Evolutionary conservation across 345 rosid species (phyloP).

Genomic region (Aquilaria yunnanensis): DNA sequence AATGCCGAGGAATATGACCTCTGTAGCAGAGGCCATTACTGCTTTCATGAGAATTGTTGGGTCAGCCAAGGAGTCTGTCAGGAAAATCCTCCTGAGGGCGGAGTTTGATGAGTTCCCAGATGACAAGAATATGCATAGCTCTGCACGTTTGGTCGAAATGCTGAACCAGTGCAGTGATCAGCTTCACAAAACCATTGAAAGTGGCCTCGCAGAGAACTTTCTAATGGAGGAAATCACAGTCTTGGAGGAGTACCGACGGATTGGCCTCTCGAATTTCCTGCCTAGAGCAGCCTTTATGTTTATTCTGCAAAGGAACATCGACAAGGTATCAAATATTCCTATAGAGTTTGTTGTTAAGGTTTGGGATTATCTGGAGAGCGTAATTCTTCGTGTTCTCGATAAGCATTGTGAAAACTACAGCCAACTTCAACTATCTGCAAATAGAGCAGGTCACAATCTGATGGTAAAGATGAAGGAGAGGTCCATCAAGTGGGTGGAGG

Average conservation of each 20-base stretch:
- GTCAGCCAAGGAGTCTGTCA: background rate
- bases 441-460: slow-evolving; percentile 20
- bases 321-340: slow-evolving; percentile 10
- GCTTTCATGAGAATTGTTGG: background rate
- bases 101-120: slow-evolving; percentile 2
- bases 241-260: slow-evolving; percentile 29
- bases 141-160: slow-evolving; percentile 2
- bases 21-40: background rate
- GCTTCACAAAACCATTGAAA: background rate
- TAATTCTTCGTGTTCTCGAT: background rate
- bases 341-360: slow-evolving; percentile 7
- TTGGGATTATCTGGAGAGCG: background rate
- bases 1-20: slow-evolving; percentile 18
- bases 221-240: slow-evolving; percentile 17
- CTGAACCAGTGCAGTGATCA: background rate
- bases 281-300: slow-evolving; percentile 19
- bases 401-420: background rate
- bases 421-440: slow-evolving; percentile 10
- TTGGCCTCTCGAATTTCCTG: slow-evolving; percentile 30
- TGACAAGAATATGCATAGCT: background rate
- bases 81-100: background rate
- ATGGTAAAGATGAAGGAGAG: slow-evolving; percentile 24
- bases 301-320: slow-evolving; percentile 19
- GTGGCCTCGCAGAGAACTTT: background rate
- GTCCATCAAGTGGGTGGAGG: slow-evolving; percentile 21